These are phyloP conservation scores for Tricholoma matsutake DNA, from an alignment of 768 basidiomycete genomes.

Conservation along the genomic window DNA sequence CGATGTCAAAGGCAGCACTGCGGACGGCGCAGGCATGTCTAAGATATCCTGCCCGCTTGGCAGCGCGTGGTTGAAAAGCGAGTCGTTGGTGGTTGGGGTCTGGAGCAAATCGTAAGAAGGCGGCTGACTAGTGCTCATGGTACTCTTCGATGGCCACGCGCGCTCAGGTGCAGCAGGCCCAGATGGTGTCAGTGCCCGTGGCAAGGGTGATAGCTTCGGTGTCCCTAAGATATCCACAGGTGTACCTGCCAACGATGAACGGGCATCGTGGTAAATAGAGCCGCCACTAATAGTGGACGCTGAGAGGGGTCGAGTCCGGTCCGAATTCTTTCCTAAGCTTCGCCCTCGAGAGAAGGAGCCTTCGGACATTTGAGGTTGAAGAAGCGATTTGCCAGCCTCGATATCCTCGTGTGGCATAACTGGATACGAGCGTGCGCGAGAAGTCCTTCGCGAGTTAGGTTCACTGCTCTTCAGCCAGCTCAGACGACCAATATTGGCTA, in stretches of 20 bases:
- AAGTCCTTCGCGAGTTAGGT: conserved; percentile 20
- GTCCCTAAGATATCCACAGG: conserved; percentile 21
- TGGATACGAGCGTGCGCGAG: conserved; percentile 11
- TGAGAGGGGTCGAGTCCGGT: conserved; percentile 54
- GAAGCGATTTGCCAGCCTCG: conserved; percentile 42
- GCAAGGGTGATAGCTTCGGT: conserved; percentile 35
- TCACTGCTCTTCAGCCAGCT: conserved; percentile 57
- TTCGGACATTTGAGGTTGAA: conserved; percentile 25
- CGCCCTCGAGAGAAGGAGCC: conserved; percentile 26
- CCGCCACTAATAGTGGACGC: conserved; percentile 53
- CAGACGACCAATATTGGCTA: conserved; percentile 46
- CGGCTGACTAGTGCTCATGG: conserved; percentile 2
- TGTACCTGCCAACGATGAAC: conserved; percentile 45
- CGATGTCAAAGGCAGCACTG: conserved; percentile 48
- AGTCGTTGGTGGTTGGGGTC: conserved; percentile 2
- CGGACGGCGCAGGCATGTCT: conserved; percentile 56
- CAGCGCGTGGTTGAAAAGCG: conserved; percentile 10
- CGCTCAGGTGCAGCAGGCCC: conserved; percentile 12
- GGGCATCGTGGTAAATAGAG: conserved; percentile 63
- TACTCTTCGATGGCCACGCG: conserved; percentile 7
- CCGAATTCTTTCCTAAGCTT: conserved; percentile 34
- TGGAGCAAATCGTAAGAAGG: conserved; percentile 3
- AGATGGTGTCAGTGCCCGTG: conserved; percentile 47
- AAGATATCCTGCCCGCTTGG: conserved; percentile 40
- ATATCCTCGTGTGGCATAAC: conserved; percentile 41